Evolutionary conservation across 2,329 filamentous ascomycete genomes (phyloP).

Genomic region (Didymellaceae sp.): DNA sequence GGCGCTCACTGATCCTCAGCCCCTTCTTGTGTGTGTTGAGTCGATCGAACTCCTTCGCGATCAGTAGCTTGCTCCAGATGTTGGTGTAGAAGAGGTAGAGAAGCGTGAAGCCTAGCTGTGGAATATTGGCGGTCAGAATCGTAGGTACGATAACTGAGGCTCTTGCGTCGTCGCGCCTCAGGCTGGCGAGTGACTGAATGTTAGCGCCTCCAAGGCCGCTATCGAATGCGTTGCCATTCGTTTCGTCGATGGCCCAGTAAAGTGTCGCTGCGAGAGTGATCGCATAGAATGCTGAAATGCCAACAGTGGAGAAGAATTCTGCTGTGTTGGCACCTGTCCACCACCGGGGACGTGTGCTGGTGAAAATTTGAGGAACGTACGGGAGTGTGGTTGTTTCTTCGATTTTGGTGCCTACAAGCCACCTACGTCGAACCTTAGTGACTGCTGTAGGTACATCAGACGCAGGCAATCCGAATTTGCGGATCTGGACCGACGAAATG

Average conservation of each 20-base stretch:
- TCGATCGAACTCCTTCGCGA: constrained; percentile 55
- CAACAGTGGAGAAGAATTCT: constrained; percentile 20
- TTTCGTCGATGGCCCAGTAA: constrained; percentile 12
- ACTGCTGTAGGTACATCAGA: background rate
- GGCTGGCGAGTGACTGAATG: constrained; percentile 22
- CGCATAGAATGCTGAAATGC: constrained; percentile 15
- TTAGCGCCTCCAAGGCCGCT: constrained; percentile 16
- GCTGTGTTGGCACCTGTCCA: constrained; percentile 18
- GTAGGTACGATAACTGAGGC: constrained; percentile 22
- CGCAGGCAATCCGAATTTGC: constrained; percentile 13
- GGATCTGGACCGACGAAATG: constrained; percentile 18
- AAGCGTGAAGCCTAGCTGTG: constrained; percentile 56
- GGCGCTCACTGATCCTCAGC: constrained; percentile 46
- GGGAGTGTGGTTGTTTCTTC: constrained; percentile 2
- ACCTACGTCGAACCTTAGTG: constrained; percentile 11
- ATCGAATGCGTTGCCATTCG: constrained; percentile 14
- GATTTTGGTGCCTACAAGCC: background rate
- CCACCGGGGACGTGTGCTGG: constrained; percentile 18
- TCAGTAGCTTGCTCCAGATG: constrained; percentile 45
- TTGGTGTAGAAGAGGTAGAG: constrained; percentile 54
- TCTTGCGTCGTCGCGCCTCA: constrained; percentile 10
- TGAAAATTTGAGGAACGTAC: constrained; percentile 13
- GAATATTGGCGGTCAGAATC: constrained; percentile 53
- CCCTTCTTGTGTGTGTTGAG: constrained; percentile 45
- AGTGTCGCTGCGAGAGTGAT: constrained; percentile 10